phyloP scores from a whole-genome alignment of 2,329 filamentous ascomycete species.

The Xylaria sp. region DNA sequence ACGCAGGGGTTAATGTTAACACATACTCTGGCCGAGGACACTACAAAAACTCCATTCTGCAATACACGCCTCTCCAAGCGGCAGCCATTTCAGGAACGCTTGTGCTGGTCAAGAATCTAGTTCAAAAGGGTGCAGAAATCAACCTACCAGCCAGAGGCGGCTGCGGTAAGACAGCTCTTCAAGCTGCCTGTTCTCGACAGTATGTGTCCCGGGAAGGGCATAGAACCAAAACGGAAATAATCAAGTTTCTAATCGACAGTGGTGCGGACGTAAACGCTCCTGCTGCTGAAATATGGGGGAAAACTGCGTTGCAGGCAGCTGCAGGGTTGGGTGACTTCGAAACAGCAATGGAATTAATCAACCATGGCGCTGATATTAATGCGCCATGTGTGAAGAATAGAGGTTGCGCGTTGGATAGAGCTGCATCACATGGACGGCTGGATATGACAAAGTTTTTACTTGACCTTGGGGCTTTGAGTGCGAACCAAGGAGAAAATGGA shows the following conservation, averaged over 20 bases:
- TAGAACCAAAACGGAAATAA: not conserved
- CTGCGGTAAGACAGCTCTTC: not conserved
- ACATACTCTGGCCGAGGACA: not conserved
- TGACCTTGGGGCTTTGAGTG: not conserved
- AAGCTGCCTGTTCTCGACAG: not conserved
- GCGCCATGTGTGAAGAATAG: not conserved
- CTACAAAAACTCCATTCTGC: not conserved
- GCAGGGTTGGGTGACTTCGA: not conserved
- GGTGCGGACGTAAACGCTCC: slow-evolving; percentile 1
- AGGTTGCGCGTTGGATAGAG: not conserved
- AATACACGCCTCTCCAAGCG: not conserved
- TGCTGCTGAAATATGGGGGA: not conserved
- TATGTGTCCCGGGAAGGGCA: not conserved
- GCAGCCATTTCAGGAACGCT: not conserved
- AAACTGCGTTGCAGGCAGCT: slow-evolving; percentile 4
- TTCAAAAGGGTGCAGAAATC: not conserved
- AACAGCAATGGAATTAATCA: not conserved
- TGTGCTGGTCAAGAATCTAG: not conserved
- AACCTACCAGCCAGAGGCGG: not conserved
- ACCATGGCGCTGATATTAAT: not conserved
- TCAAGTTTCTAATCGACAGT: not conserved
- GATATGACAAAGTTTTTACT: slow-evolving; percentile 7
- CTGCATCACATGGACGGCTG: not conserved
- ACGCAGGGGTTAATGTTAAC: not conserved
- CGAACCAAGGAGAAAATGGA: not conserved